Evolutionary conservation across 2,329 filamentous ascomycete species (phyloP), one percentile per base, ranked within the genome.

Genomic region (Macroventuria anomochaeta): DNA sequence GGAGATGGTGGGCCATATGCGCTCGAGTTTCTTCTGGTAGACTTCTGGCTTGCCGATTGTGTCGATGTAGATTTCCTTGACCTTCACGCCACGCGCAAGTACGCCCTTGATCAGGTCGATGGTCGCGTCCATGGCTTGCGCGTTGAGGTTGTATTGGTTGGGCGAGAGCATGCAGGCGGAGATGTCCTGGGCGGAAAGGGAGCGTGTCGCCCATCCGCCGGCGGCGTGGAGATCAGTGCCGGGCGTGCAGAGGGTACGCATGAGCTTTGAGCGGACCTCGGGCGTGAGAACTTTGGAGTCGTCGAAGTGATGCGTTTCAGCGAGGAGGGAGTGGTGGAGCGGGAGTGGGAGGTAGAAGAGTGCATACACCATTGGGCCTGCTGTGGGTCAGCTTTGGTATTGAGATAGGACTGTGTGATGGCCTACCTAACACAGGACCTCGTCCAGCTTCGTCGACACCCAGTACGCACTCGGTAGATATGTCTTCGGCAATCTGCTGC

Each of bases 371-470:
- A 87, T 88, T 15, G 85, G 86, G 21, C 83, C 80, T 81, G 83
- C 82, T 52, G 41, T 60, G 55, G 36, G 67, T 66, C 5, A 64
- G 60, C 43, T 40, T 49, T 20, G 26, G 17, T 20, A 32, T 32
- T 18, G 42, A 28, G 55, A 28, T 34, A 48, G 2, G n/a, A 3
- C 2, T 17, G 3, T 38, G 12, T n/a, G 7, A 28, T 6, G 15
- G 28, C 50, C 81, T 88, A 63, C 90, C 93, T 11, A 97, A 84
- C n/a, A 97, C 93, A 20, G 93, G 93, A 1, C 93, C 93, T 68
- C 93, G 86, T 38, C 93, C 93, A 63, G 93, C 93, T 80, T 97
- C 93, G 74, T 97, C 93, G 43, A 97, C 88, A 58, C 93, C 93
- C 18, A 97, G 82, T 17, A 89, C 88, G 75, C 90, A 95, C 69